Evolutionary conservation across 2,329 filamentous ascomycete genomes (phyloP).

Genomic region (Bisporella sp.): DNA sequence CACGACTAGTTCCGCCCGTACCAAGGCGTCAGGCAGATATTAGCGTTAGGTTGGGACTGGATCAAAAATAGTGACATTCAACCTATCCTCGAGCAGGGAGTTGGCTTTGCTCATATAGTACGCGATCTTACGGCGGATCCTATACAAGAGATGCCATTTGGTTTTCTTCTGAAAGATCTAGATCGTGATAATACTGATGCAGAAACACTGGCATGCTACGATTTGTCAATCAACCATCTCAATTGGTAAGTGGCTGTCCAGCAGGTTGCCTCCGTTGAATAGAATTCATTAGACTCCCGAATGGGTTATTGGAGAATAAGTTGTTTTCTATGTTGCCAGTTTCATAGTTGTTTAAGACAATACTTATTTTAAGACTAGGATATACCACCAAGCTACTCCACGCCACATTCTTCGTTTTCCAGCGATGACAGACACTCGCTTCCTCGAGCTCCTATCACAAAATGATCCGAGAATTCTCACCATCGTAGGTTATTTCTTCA

Average conservation of each 20-base stretch:
- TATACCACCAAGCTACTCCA: slow-evolving; percentile 41
- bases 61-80: slow-evolving; percentile 42
- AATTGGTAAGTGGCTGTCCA: slow-evolving; percentile 34
- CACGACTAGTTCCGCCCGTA: slow-evolving; percentile 33
- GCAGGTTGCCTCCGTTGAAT: slow-evolving; percentile 35
- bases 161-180: slow-evolving; percentile 29
- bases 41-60: slow-evolving; percentile 53
- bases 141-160: slow-evolving; percentile 4
- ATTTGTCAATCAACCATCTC: slow-evolving; percentile 52
- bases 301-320: too few species aligned
- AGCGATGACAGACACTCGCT: slow-evolving; percentile 53
- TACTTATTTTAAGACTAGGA: too few species aligned
- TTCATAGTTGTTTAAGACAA: too few species aligned
- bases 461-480: slow-evolving; percentile 54
- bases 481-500: slow-evolving; percentile 61
- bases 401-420: slow-evolving; percentile 54
- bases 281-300: too few species aligned
- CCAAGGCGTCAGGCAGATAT: slow-evolving; percentile 55
- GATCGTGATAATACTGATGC: slow-evolving; percentile 3
- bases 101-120: neutral
- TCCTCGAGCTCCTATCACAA: slow-evolving; percentile 49
- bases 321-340: too few species aligned
- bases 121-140: neutral
- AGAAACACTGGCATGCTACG: slow-evolving; percentile 45
- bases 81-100: slow-evolving; percentile 2